phyloP scores from a whole-genome alignment of 129 eudicot species.

The Centaurea solstitialis region DNA sequence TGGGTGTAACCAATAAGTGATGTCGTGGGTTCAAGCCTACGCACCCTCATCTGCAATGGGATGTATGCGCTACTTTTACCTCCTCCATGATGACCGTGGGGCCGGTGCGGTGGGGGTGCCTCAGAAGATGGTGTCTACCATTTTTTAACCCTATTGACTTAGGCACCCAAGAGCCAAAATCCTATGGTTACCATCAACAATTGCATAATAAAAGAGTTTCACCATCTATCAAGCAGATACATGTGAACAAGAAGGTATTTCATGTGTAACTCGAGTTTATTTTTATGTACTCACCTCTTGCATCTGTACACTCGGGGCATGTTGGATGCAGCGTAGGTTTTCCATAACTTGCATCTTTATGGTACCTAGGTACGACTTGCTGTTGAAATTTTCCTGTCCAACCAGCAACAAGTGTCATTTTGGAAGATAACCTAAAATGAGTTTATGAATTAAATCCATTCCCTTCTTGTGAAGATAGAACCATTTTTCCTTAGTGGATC shows the following conservation, averaged over 20 bases:
- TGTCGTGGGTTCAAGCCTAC: too few species aligned
- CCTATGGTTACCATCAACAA: background rate
- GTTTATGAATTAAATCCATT: background rate
- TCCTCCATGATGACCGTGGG: too few species aligned
- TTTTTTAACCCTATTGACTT: too few species aligned
- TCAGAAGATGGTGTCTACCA: too few species aligned
- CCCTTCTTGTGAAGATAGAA: background rate
- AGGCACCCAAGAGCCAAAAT: too few species aligned
- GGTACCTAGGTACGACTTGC: constrained; percentile 80
- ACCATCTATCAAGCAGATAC: background rate
- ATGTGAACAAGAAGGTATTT: background rate
- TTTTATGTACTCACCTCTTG: constrained; percentile 65
- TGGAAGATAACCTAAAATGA: background rate
- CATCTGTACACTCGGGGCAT: constrained; percentile 99
- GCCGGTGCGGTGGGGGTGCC: too few species aligned
- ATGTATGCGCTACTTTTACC: too few species aligned
- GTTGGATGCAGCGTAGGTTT: constrained; percentile 85
- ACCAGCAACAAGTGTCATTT: constrained; percentile 18
- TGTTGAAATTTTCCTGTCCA: constrained; percentile 87
- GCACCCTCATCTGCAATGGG: too few species aligned
- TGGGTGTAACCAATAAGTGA: too few species aligned
- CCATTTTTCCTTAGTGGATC: background rate
- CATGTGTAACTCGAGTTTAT: background rate
- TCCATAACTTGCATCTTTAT: constrained; percentile 90
- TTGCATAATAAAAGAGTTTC: background rate